These are phyloP conservation scores for Claviceps sp. DNA, from an alignment of 2,329 filamentous ascomycete species.

Conservation along the genomic window DNA sequence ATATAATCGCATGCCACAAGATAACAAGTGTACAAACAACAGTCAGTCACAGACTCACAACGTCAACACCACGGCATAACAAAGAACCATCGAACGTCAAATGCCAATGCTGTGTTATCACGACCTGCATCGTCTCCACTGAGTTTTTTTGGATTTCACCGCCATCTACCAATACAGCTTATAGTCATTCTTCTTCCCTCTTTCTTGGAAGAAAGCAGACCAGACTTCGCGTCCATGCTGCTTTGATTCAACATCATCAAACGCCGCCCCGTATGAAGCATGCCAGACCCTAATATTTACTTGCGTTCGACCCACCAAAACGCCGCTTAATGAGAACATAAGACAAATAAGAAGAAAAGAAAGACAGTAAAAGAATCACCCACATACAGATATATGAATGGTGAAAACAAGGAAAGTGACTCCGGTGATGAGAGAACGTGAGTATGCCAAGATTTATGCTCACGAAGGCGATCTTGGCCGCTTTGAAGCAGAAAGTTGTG, in stretches of 20 bases:
- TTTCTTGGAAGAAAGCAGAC: not conserved
- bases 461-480: not conserved
- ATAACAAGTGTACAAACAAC: not conserved
- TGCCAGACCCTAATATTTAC: too few species aligned
- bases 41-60: too few species aligned
- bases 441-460: not conserved
- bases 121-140: not conserved
- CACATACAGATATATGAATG: too few species aligned
- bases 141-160: not conserved
- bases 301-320: too few species aligned
- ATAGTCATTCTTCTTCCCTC: not conserved
- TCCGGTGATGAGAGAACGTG: not conserved
- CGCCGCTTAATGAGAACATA: not conserved
- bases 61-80: too few species aligned
- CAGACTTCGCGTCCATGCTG: not conserved
- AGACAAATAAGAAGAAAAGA: not conserved
- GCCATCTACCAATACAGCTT: not conserved
- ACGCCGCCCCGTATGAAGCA: too few species aligned
- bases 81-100: too few species aligned
- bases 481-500: not conserved
- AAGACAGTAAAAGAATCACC: not conserved
- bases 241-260: not conserved
- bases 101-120: not conserved
- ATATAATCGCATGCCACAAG: fast-evolving
- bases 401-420: too few species aligned